phyloP scores from a whole-genome alignment of 2,329 filamentous ascomycete genomes.

The Botrytis aclada region DNA sequence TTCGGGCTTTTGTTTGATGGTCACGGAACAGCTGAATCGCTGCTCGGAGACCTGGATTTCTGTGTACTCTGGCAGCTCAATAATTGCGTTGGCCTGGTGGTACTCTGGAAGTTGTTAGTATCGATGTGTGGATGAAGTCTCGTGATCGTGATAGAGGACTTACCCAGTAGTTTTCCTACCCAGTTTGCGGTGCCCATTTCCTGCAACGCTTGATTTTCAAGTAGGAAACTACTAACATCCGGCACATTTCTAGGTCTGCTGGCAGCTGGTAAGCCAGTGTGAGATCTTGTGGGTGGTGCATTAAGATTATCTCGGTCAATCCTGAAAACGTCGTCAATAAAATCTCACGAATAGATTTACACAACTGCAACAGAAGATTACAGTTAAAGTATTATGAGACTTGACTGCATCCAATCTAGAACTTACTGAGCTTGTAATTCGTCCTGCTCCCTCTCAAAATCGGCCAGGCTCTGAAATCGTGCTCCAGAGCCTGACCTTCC shows the following conservation, averaged over 20 bases:
- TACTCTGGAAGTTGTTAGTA: conserved; percentile 29
- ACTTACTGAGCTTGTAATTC: conserved; percentile 13
- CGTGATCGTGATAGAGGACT: not conserved
- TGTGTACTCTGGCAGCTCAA: not conserved
- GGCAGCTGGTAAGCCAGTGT: not conserved
- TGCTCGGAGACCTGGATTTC: not conserved
- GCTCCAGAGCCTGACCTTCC: not conserved
- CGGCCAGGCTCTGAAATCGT: not conserved
- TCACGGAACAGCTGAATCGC: conserved; percentile 8
- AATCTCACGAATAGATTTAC: no score
- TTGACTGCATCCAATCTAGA: not conserved
- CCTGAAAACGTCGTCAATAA: not conserved
- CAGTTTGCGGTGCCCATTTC: conserved; percentile 35
- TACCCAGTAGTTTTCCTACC: conserved; percentile 34
- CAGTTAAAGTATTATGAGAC: no score
- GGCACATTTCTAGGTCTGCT: conserved; percentile 24
- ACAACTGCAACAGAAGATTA: not conserved
- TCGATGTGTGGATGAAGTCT: not conserved
- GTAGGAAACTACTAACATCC: conserved; percentile 18
- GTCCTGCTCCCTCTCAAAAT: conserved; percentile 12
- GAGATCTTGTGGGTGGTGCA: not conserved
- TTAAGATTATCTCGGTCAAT: not conserved
- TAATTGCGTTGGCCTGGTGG: conserved; percentile 24
- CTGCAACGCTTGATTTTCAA: conserved; percentile 24
- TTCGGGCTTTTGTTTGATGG: not conserved